phyloP scores from a whole-genome alignment of 2,329 filamentous ascomycete genomes.

The Parafenestella ontariensis region DNA sequence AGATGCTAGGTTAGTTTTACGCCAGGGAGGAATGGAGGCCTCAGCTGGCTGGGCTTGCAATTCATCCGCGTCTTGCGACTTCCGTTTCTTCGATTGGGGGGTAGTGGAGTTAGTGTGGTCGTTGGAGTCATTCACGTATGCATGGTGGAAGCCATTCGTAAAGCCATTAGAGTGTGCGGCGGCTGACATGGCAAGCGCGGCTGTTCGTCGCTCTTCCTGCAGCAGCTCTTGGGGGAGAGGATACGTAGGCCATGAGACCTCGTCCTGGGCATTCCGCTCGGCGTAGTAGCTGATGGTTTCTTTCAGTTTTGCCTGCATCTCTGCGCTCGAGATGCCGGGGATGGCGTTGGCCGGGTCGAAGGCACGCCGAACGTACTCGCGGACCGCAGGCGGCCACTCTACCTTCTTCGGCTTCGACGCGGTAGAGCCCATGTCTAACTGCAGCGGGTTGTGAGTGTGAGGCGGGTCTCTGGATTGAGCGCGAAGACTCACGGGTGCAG shows the following conservation, averaged over 20 bases:
- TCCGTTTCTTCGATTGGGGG: slow-evolving; percentile 76
- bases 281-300: slow-evolving; percentile 83
- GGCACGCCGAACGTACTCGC: slow-evolving; percentile 86
- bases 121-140: slow-evolving; percentile 22
- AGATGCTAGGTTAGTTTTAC: slow-evolving; percentile 75
- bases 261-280: slow-evolving; percentile 72
- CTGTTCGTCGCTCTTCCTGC: slow-evolving; percentile 62
- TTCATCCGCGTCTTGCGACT: slow-evolving; percentile 69
- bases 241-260: slow-evolving; percentile 81
- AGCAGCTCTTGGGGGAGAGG: slow-evolving; percentile 87
- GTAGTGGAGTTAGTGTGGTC: slow-evolving; percentile 40
- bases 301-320: slow-evolving; percentile 87
- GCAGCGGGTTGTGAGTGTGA: slow-evolving; percentile 21
- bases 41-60: slow-evolving; percentile 59
- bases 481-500: slow-evolving; percentile 28
- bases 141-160: slow-evolving; percentile 28
- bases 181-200: slow-evolving; percentile 20
- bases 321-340: slow-evolving; percentile 56
- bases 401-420: slow-evolving; percentile 63
- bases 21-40: slow-evolving; percentile 70
- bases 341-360: slow-evolving; percentile 74
- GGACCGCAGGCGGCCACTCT: slow-evolving; percentile 82
- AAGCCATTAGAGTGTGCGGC: slow-evolving; percentile 34
- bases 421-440: slow-evolving; percentile 31
- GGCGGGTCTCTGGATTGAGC: not conserved